phyloP scores from a whole-genome alignment of 306 rosid genomes.

The Ochetophila trinervis region DNA sequence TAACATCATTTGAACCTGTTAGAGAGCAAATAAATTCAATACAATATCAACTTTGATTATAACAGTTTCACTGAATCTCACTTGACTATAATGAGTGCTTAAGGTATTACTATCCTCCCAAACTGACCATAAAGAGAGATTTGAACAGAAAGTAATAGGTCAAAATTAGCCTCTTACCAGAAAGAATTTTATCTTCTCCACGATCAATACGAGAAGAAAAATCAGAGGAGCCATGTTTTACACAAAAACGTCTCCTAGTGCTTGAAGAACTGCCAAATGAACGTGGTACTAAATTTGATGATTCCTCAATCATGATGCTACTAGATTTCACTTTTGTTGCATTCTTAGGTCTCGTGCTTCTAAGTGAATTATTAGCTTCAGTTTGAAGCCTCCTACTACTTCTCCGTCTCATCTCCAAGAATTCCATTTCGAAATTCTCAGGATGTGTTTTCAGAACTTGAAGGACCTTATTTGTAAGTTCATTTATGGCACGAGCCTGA shows the following conservation, averaged over 20 bases:
- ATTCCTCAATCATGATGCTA: constrained; percentile 16
- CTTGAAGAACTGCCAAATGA: constrained; percentile 24
- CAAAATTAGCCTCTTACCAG: constrained; percentile 29
- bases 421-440: constrained; percentile 48
- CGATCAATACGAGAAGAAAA: constrained; percentile 17
- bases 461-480: constrained; percentile 49
- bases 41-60: neutral
- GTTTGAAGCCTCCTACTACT: constrained; percentile 30
- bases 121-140: neutral
- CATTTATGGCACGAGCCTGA: constrained; percentile 61
- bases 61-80: neutral
- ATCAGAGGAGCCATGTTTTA: constrained; percentile 17
- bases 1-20: constrained; percentile 29
- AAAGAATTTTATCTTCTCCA: constrained; percentile 23
- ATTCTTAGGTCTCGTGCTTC: constrained; percentile 13
- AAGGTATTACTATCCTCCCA: neutral
- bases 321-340: constrained; percentile 25
- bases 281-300: constrained; percentile 24
- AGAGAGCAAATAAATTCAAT: neutral
- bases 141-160: neutral
- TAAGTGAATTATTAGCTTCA: constrained; percentile 32
- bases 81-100: neutral
- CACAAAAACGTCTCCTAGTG: constrained; percentile 23
- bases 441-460: constrained; percentile 42
- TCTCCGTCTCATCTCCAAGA: constrained; percentile 41